A percentile compares a stretch with the other conserved stretches of the same genome.
phyloP scores from a whole-genome alignment of 2,329 filamentous ascomycete species.

The Xylaria sp. region DNA sequence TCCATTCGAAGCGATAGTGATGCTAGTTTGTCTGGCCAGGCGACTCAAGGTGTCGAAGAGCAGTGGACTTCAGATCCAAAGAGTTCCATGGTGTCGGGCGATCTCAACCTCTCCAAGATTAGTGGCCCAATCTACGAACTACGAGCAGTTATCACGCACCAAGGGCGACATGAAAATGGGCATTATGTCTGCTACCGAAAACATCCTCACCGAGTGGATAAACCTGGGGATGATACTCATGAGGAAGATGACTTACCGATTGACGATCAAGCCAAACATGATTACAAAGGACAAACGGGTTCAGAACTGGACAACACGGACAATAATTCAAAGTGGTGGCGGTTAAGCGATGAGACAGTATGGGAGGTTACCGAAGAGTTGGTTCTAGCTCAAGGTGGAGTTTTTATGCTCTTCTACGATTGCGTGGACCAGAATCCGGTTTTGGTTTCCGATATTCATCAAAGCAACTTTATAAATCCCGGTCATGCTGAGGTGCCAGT shows the following conservation, averaged over 20 bases:
- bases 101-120: conserved; percentile 61
- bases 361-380: conserved; percentile 76
- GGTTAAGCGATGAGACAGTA: conserved; percentile 90
- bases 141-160: conserved; percentile 87
- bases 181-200: conserved; percentile 94
- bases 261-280: conserved; percentile 37
- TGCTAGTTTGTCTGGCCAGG: conserved; percentile 42
- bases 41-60: conserved; percentile 59
- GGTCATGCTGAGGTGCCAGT: background rate
- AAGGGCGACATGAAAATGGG: conserved; percentile 91
- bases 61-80: conserved; percentile 76
- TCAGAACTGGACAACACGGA: conserved; percentile 39
- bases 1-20: conserved; percentile 28
- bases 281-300: conserved; percentile 36
- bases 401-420: conserved; percentile 99
- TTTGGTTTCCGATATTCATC: conserved; percentile 42
- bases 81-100: conserved; percentile 77
- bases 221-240: conserved; percentile 16
- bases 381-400: conserved; percentile 80
- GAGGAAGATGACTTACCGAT: conserved; percentile 16
- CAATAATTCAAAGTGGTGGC: conserved; percentile 78
- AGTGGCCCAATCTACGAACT: conserved; percentile 77
- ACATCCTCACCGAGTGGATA: conserved; percentile 58
- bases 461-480: background rate
- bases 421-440: conserved; percentile 68